Evolutionary conservation across 257 asterid species (phyloP), one percentile per base, ranked within the genome.

Genomic region (Fraxinus excelsior): DNA sequence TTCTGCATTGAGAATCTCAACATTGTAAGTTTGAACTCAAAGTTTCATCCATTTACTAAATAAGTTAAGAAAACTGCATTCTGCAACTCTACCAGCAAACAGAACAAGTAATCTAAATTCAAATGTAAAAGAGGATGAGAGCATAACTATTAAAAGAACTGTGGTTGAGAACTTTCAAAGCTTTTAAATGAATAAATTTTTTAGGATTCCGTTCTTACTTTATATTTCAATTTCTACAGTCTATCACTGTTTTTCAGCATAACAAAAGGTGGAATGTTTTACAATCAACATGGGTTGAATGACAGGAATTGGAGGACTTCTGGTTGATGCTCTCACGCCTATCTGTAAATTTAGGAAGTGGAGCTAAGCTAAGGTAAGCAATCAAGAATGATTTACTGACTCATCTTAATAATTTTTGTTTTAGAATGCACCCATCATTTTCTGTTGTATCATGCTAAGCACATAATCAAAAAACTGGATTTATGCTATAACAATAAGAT

Each of bases 1-100:
- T 84, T 89, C 98, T 94, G 95, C 83, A 82, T 62, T 70, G 64
- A 76, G 62, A 46, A 40, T 16, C 49, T 62, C 35, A 21, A 19
- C 35, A 8, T 40, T 25, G 23, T 11, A 65, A 34, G 34, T 18
- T 42, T 51, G 21, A 16, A 16, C n/a, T 68, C 7, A 40, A 34
- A 53, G 34, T 74, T 9, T 53, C 72, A 29, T 32, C 32, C 65
- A 71, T 69, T 76, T 62, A 60, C 49, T 18, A 23, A 60, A 79
- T 25, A 8, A 9, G 12, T 71, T 29, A 66, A 26, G 70, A 79
- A 35, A 58, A 70, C 64, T 9, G 29, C 25, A 58, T 26, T 3
- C 19, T 0, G 21, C 31, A 71, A 28, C 21, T 26, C 35, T 40
- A 7, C 14, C 46, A 2, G 37, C 29, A 32, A 73, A 73, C 21